phyloP scores from a whole-genome alignment of 2,329 filamentous ascomycete genomes.

The Tolypocladium paradoxum region DNA sequence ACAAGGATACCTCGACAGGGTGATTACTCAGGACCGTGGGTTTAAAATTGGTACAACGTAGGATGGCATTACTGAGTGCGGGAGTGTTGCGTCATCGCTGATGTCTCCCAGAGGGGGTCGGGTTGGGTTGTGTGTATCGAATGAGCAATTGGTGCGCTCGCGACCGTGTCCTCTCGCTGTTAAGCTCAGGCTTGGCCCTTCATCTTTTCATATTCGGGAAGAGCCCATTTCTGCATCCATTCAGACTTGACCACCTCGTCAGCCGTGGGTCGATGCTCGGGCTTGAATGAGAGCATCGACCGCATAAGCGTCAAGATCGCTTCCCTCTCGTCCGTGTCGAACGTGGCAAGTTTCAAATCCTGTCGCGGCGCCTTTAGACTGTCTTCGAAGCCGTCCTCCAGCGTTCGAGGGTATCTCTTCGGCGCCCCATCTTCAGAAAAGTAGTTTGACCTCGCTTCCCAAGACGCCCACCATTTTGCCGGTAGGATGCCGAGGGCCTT shows the following conservation, averaged over 20 bases:
- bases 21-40: no score
- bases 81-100: no score
- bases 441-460: constrained; percentile 7
- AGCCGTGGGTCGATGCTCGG: not conserved
- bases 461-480: constrained; percentile 9
- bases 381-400: constrained; percentile 5
- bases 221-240: not conserved
- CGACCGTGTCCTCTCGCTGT: no score
- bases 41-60: no score
- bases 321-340: not conserved
- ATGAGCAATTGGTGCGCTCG: no score
- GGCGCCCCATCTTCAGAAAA: constrained; percentile 7
- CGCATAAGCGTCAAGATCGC: not conserved
- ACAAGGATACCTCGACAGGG: no score
- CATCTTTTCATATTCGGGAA: not conserved
- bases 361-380: constrained; percentile 1
- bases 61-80: no score
- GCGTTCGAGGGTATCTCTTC: constrained; percentile 2
- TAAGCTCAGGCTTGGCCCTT: no score
- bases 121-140: no score
- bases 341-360: not conserved
- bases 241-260: not conserved
- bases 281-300: not conserved
- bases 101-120: no score
- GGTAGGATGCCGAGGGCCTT: constrained; percentile 7